phyloP scores from a whole-genome alignment of 1,284 basidiomycete genomes.

The Tausonia pullulans region DNA sequence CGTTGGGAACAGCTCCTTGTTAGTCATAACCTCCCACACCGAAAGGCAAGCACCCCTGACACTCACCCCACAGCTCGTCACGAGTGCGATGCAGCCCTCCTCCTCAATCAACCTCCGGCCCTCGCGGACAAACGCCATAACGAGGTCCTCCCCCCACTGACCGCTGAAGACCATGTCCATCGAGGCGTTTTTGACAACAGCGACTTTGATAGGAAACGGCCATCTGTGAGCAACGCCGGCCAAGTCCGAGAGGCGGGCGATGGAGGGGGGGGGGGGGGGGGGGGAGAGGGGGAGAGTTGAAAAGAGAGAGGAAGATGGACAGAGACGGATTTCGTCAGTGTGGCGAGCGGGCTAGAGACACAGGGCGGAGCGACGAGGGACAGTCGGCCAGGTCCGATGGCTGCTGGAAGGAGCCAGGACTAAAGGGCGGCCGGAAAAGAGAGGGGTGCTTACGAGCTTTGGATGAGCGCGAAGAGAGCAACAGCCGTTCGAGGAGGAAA shows the following conservation, averaged over 20 bases:
- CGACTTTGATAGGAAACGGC: not conserved
- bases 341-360: not conserved
- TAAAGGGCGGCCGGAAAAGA: too few relatives aligned
- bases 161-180: not conserved
- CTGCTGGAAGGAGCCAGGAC: too few relatives aligned
- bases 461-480: too few relatives aligned
- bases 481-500: too few relatives aligned
- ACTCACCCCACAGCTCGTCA: conserved; percentile 1
- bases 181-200: not conserved
- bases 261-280: not conserved
- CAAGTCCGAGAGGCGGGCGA: too few relatives aligned
- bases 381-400: too few relatives aligned
- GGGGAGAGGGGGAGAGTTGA: not conserved
- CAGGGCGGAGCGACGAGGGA: not conserved
- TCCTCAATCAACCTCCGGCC: conserved; percentile 29
- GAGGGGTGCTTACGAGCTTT: too few relatives aligned
- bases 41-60: not conserved
- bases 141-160: conserved; percentile 1
- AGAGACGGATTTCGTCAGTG: not conserved
- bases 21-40: too few relatives aligned
- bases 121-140: conserved; percentile 19
- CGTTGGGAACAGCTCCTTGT: not conserved
- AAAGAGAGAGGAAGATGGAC: not conserved
- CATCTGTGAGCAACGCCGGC: not conserved
- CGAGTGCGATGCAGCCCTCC: conserved; percentile 26